Evolutionary conservation across 441 rosid species (phyloP).

Genomic region (Metrosideros polymorpha): DNA sequence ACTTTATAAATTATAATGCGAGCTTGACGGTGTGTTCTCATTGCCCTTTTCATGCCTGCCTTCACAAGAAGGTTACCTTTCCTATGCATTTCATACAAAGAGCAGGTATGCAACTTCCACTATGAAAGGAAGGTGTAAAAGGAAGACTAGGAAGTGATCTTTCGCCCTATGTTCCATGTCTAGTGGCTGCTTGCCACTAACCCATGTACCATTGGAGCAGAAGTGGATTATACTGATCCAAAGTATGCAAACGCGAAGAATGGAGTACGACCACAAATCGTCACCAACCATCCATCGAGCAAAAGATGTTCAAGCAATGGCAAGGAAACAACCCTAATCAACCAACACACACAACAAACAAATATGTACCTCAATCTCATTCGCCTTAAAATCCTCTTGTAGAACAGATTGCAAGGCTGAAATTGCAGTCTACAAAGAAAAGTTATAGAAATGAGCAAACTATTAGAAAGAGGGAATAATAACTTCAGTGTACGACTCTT

Average conservation of each 20-base stretch:
- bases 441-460: neutral
- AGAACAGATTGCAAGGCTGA: constrained; percentile 92
- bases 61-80: neutral
- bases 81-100: neutral
- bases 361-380: constrained; percentile 77
- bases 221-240: neutral
- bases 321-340: neutral
- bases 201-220: neutral
- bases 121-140: neutral
- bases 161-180: neutral
- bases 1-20: neutral
- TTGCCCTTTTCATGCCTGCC: neutral
- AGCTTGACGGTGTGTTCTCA: neutral
- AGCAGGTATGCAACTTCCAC: neutral
- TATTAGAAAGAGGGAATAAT: neutral
- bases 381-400: constrained; percentile 97
- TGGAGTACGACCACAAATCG: neutral
- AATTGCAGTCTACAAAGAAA: constrained; percentile 57
- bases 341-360: neutral
- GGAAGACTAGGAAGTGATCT: neutral
- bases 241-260: neutral
- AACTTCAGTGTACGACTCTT: neutral
- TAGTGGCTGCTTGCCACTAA: neutral
- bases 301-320: neutral
- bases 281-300: neutral